Base-by-base conservation (phyloP, 345 rosid genomes). In the Linum tenue region DNA sequence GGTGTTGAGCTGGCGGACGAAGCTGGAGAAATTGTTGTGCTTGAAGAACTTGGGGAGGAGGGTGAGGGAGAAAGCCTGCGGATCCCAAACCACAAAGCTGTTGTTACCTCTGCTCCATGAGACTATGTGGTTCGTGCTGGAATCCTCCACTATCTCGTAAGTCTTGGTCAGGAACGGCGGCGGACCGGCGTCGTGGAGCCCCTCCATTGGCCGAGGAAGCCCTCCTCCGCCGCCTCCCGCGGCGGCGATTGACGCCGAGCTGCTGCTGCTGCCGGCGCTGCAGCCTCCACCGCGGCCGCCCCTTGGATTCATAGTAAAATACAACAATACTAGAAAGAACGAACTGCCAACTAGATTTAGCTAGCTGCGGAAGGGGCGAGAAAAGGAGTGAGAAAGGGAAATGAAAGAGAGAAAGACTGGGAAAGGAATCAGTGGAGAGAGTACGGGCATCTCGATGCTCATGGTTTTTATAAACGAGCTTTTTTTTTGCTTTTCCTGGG, bases 141-240 rank as follows among this genome's bases (percentile, higher is more conserved):
- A 67, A 55, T 88, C 91, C 67, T 88, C 86, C 0, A 85, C 83
- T 4, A 88, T 75, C 35, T 88, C 89, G 64, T 88, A 88, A 11
- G 95, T 85, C 69, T 88, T 88, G 36, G 80, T 84, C 3, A 88
- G 79, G 70, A 88, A 88, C 36, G 95, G 91, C 48, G 91, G 95
- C 67, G 95, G 91, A 3, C 87, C 85, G 1, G 78, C 39, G 16
- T 79, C 95, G 12, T 78, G 79, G 16, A 87, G 84, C 35, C 89
- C 84, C 69, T 82, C 87, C 75, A 79, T 70, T 67, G 95, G 95
- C 48, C 70, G 83, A 41, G 95, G 60, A 4, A 17, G 53, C 1
- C 2, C 53, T 48, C 15, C 50, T 43, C 50, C 53, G 6, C 53
- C 53, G 9, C 51, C 12, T 44, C 51, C 51, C 12, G 12, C 11